Evolutionary conservation across 1,284 basidiomycete genomes (phyloP).

Genomic region (Athelia sp.): DNA sequence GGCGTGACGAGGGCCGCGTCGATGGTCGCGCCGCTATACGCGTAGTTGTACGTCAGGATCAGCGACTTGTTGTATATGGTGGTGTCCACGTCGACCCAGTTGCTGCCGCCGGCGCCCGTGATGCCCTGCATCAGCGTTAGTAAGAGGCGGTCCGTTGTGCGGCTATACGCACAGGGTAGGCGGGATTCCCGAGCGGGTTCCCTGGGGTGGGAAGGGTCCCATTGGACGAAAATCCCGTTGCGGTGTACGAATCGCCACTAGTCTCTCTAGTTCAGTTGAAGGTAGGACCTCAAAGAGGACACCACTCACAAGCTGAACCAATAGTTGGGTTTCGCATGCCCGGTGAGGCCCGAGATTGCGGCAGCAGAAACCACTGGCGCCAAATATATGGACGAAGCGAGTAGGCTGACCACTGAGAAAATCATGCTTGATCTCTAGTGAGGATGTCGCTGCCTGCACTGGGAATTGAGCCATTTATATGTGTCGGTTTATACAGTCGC

Average conservation of each 20-base stretch:
- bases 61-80: conserved; percentile 46
- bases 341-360: no score
- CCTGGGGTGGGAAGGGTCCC: conserved; percentile 35
- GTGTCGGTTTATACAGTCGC: no score
- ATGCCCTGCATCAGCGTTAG: conserved; percentile 28
- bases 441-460: no score
- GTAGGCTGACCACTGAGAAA: no score
- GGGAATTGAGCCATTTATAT: no score
- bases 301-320: conserved; percentile 46
- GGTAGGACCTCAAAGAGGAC: neutral
- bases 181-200: conserved; percentile 55
- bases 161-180: conserved; percentile 42
- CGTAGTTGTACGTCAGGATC: no score
- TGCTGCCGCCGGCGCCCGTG: conserved; percentile 51
- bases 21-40: no score
- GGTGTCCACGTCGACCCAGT: conserved; percentile 53
- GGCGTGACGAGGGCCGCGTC: no score
- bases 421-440: no score
- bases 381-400: no score
- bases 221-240: conserved; percentile 43
- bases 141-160: conserved; percentile 2
- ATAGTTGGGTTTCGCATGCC: no score
- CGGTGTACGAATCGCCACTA: conserved; percentile 61
- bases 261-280: neutral
- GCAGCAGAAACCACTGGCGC: no score